A percentile compares a stretch with the other conserved stretches of the same genome.
phyloP scores from a whole-genome alignment of 2,329 filamentous ascomycete genomes.

The Microdochium bolleyi region DNA sequence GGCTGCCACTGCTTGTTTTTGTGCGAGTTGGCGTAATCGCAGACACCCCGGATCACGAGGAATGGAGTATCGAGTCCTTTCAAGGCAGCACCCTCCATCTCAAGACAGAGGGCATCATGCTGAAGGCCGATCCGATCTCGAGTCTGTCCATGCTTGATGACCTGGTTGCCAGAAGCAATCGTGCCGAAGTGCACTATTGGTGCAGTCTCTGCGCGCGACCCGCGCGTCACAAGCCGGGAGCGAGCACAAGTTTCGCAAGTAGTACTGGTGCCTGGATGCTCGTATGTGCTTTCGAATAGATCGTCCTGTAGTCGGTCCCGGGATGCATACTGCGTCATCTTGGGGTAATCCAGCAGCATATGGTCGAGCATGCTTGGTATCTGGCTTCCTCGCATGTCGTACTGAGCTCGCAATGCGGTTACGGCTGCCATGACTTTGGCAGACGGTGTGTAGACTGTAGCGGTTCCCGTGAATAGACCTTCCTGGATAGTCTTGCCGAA shows the following conservation, averaged over 20 bases:
- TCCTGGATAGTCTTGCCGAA: not conserved
- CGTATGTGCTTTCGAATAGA: not conserved
- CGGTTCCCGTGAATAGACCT: conserved; percentile 3
- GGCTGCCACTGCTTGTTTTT: conserved; percentile 1
- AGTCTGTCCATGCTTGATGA: conserved; percentile 6
- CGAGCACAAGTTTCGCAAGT: not conserved
- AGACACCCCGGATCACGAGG: conserved; percentile 3
- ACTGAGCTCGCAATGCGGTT: not conserved
- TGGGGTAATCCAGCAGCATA: not conserved
- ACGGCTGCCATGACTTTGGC: not conserved
- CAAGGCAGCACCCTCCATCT: conserved; percentile 6
- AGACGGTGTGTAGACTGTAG: not conserved
- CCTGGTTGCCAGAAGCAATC: conserved; percentile 9
- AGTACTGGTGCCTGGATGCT: not conserved
- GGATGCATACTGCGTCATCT: not conserved
- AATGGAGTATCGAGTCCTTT: conserved; percentile 11
- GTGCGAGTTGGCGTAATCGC: conserved; percentile 1
- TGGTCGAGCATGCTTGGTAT: not conserved
- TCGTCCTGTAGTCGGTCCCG: not conserved
- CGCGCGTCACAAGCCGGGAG: not conserved
- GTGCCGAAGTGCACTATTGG: conserved; percentile 7
- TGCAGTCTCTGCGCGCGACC: not conserved
- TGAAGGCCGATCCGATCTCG: conserved; percentile 4
- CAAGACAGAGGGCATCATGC: conserved; percentile 6
- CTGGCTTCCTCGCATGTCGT: not conserved